Evolutionary conservation across 2,329 filamentous ascomycete genomes (phyloP).

Genomic region (Cercospora citrullina): DNA sequence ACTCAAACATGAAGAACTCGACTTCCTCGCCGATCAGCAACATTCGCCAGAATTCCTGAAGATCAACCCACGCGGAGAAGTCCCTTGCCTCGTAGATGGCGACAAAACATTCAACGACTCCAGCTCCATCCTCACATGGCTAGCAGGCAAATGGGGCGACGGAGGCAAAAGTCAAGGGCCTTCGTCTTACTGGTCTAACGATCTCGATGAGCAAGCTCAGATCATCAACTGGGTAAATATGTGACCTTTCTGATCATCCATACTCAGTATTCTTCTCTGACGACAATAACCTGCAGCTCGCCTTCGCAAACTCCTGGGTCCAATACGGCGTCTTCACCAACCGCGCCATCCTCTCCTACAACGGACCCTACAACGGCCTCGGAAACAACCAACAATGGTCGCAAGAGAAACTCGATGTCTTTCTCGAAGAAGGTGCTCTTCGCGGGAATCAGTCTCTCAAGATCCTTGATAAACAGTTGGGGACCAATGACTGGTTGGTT

Average conservation of each 20-base stretch:
- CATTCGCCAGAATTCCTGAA: conserved; percentile 16
- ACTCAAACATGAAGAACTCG: conserved; percentile 17
- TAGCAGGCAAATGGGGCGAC: neutral
- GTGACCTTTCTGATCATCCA: neutral
- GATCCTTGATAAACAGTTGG: neutral
- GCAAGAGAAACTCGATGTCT: conserved; percentile 61
- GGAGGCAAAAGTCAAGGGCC: neutral
- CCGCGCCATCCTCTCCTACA: conserved; percentile 28
- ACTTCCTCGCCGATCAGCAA: conserved; percentile 17
- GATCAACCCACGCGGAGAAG: conserved; percentile 12
- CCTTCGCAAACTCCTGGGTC: conserved; percentile 16
- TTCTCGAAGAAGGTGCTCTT: conserved; percentile 19
- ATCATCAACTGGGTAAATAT: neutral
- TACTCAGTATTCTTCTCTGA: neutral
- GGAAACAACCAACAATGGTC: conserved; percentile 52
- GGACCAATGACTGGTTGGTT: neutral
- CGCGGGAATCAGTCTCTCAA: neutral
- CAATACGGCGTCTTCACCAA: conserved; percentile 25
- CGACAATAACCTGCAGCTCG: neutral
- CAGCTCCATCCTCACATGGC: neutral
- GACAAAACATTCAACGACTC: neutral
- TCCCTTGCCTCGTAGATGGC: neutral
- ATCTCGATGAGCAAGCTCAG: neutral
- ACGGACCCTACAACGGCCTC: conserved; percentile 23
- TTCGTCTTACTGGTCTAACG: neutral